Evolutionary conservation across 2,329 filamentous ascomycete genomes (phyloP).

Genomic region (Xylariaceae sp.): DNA sequence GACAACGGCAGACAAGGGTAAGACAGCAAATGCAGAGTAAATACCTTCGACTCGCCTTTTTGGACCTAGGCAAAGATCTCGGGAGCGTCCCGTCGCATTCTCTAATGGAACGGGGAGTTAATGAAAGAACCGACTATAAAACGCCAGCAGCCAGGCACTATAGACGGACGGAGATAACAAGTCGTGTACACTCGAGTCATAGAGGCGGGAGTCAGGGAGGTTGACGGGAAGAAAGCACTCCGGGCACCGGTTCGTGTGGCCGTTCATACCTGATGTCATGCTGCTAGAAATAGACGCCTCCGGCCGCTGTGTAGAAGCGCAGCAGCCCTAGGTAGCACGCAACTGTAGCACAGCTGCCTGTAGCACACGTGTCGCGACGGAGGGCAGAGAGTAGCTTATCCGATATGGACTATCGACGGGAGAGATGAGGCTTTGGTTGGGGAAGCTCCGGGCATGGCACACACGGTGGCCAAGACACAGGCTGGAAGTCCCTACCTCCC

Average conservation of each 20-base stretch:
- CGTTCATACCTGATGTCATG: not conserved
- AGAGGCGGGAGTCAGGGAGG: not conserved
- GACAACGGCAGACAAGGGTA: slow-evolving; percentile 8
- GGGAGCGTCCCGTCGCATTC: slow-evolving; percentile 9
- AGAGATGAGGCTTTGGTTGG: slow-evolving; percentile 13
- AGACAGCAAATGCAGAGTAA: slow-evolving; percentile 8
- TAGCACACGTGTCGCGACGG: slow-evolving; percentile 10
- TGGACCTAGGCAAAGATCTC: slow-evolving; percentile 5
- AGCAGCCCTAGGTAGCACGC: too few species aligned
- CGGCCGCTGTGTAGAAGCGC: too few species aligned
- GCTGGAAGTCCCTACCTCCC: not conserved
- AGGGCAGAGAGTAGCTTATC: not conserved
- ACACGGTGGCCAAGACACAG: slow-evolving; percentile 5
- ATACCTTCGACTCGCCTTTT: slow-evolving; percentile 3
- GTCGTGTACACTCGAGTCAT: slow-evolving; percentile 5
- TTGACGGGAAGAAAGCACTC: slow-evolving; percentile 8
- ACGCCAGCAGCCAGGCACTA: slow-evolving; percentile 1
- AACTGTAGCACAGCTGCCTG: not conserved
- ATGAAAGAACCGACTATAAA: slow-evolving; percentile 17
- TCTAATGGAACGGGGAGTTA: slow-evolving; percentile 12
- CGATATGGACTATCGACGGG: not conserved
- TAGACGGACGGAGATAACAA: not conserved
- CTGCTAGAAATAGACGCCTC: slow-evolving; percentile 11
- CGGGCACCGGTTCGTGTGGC: slow-evolving; percentile 5
- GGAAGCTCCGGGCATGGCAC: slow-evolving; percentile 18